Conservation (phyloP, 345 rosid species). For the Rubroshorea leprosula region DNA sequence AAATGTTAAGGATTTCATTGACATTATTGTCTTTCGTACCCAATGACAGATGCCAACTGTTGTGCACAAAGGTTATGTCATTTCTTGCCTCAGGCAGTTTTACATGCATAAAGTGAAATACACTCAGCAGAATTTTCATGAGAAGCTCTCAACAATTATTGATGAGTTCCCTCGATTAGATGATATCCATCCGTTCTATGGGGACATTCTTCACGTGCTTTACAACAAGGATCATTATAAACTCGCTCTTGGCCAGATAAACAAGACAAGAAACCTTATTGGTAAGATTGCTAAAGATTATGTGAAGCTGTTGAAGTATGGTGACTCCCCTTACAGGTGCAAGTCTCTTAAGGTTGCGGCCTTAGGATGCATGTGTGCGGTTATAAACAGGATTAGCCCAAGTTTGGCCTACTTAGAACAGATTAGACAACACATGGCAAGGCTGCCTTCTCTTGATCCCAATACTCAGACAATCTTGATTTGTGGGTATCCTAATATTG, state of each 20-base stretch:
- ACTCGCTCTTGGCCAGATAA: too few species aligned
- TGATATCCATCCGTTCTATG: too few species aligned
- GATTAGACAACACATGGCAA: conserved; percentile 74
- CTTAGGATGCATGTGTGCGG: conserved; percentile 54
- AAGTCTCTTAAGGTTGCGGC: conserved; percentile 60
- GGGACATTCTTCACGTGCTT: too few species aligned
- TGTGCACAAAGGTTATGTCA: conserved; percentile 63
- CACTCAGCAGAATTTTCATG: too few species aligned
- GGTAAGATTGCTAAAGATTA: too few species aligned
- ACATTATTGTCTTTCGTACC: conserved; percentile 53
- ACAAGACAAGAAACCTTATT: too few species aligned
- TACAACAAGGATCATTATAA: too few species aligned
- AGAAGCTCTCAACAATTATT: too few species aligned
- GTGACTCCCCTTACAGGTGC: conserved; percentile 48
- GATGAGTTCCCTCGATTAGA: too few species aligned
- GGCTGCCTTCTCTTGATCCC: conserved; percentile 58
- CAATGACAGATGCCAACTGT: conserved; percentile 80
- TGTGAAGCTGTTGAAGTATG: too few species aligned
- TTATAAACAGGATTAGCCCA: conserved; percentile 46
- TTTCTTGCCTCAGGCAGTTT: conserved; percentile 54
- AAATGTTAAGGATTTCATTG: conserved; percentile 62
- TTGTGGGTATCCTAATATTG: conserved; percentile 87
- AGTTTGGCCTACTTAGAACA: conserved; percentile 64
- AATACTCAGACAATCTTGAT: conserved; percentile 58
- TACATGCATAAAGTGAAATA: too few species aligned